Percentiles rank a stretch among this genome's conserved stretches.
Conservation (phyloP, 1,284 basidiomycete species). For the Blastosporella zonata region DNA sequence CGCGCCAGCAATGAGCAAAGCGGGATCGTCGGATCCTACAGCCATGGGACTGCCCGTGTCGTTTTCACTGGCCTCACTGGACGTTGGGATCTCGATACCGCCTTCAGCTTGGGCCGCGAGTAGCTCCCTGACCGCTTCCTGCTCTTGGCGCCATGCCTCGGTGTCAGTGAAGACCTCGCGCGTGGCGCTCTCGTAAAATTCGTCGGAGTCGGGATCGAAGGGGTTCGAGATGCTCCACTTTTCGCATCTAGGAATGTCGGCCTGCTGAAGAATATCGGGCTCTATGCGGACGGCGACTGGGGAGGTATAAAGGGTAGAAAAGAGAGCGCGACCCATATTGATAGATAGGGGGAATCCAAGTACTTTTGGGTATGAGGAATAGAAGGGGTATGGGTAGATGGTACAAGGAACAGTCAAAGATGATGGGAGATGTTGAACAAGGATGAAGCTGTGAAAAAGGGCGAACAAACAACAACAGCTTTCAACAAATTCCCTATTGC, state of each 20-base stretch:
- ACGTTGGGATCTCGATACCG: slow-evolving; percentile 22
- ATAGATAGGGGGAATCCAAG: slow-evolving; percentile 4
- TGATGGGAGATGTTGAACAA: slow-evolving; percentile 13
- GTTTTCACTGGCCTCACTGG: slow-evolving; percentile 36
- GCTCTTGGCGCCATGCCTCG: slow-evolving; percentile 28
- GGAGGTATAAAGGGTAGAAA: slow-evolving; percentile 43
- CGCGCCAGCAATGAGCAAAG: slow-evolving; percentile 33
- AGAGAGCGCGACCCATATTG: slow-evolving; percentile 67
- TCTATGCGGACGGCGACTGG: slow-evolving; percentile 47
- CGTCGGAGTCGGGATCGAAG: slow-evolving; percentile 80
- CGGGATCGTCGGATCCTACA: slow-evolving; percentile 36
- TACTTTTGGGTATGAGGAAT: slow-evolving; percentile 20
- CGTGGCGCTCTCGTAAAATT: slow-evolving; percentile 67
- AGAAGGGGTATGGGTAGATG: slow-evolving; percentile 19
- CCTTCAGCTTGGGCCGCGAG: slow-evolving; percentile 23
- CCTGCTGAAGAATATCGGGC: slow-evolving; percentile 34
- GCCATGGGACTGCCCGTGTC: slow-evolving; percentile 42
- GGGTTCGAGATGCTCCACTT: slow-evolving; percentile 65
- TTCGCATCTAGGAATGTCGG: slow-evolving; percentile 32
- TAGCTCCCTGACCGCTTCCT: slow-evolving; percentile 19
- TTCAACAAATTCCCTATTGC: slow-evolving; percentile 17
- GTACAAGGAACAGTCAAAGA: slow-evolving; percentile 16
- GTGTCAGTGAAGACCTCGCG: slow-evolving; percentile 64
- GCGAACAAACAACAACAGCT: slow-evolving; percentile 17
- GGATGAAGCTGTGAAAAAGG: slow-evolving; percentile 3